phyloP scores from a whole-genome alignment of 2,329 filamentous ascomycete species.

The Ophiocordyceps polyrhachis-furcata region DNA sequence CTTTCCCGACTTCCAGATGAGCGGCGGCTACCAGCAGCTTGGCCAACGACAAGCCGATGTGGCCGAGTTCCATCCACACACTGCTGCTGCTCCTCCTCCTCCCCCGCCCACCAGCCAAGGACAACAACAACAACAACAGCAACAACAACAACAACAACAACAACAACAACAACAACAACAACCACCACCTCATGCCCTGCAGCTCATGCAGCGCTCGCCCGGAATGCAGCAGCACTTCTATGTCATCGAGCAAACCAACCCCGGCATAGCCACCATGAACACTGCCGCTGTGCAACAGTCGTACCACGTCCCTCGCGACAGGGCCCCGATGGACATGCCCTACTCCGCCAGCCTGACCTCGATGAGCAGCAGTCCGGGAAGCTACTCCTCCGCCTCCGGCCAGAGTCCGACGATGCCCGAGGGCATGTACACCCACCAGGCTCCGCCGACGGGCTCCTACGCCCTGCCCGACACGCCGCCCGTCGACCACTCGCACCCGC shows the following conservation, averaged over 20 bases:
- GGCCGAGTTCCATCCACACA: neutral
- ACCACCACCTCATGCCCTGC: conserved; percentile 16
- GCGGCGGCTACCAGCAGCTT: conserved; percentile 22
- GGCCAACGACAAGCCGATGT: conserved; percentile 7
- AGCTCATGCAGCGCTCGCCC: conserved; percentile 29
- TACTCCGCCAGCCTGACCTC: conserved; percentile 30
- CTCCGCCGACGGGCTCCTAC: conserved; percentile 27
- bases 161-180: too few relatives aligned
- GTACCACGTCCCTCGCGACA: conserved; percentile 33
- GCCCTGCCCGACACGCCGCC: conserved; percentile 28
- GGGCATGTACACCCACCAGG: conserved; percentile 37
- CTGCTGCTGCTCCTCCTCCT: too few relatives aligned
- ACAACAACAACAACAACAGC: neutral
- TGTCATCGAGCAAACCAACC: conserved; percentile 42
- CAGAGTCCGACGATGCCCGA: conserved; percentile 35
- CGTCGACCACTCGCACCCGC: conserved; percentile 21
- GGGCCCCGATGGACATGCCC: conserved; percentile 28
- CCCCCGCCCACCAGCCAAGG: conserved; percentile 12
- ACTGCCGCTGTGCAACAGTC: conserved; percentile 28
- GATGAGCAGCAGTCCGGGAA: conserved; percentile 38
- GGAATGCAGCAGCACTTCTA: conserved; percentile 34
- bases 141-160: too few relatives aligned
- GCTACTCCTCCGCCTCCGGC: conserved; percentile 36
- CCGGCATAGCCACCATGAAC: conserved; percentile 42
- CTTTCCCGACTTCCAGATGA: conserved; percentile 32